A percentile compares a stretch with the other conserved stretches of the same genome.
These are phyloP conservation scores for Orbilia quercus DNA, from an alignment of 2,329 filamentous ascomycete species.

Conservation along the genomic window DNA sequence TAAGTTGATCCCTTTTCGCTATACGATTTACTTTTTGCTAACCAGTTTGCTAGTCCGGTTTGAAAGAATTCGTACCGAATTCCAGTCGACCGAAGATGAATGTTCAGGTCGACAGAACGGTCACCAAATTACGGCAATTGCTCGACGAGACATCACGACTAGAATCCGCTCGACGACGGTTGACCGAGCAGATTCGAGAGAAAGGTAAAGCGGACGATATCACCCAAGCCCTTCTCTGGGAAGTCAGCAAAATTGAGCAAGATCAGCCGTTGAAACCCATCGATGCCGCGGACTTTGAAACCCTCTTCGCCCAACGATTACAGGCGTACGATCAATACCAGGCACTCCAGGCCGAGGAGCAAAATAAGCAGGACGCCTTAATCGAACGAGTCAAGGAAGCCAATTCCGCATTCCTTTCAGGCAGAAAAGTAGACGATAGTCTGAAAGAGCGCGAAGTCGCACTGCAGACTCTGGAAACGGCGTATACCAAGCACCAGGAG, in stretches of 20 bases:
- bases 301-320: constrained; percentile 85
- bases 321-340: constrained; percentile 81
- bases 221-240: constrained; percentile 81
- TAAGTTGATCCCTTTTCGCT: constrained; percentile 11
- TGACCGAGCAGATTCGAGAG: constrained; percentile 80
- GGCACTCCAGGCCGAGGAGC: constrained; percentile 76
- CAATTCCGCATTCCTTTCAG: constrained; percentile 80
- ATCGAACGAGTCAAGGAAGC: constrained; percentile 76
- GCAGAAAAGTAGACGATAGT: constrained; percentile 74
- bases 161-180: constrained; percentile 81
- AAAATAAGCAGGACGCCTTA: constrained; percentile 78
- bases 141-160: constrained; percentile 87
- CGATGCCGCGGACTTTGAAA: constrained; percentile 89
- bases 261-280: constrained; percentile 86
- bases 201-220: constrained; percentile 90
- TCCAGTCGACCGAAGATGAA: constrained; percentile 82
- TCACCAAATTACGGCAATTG: constrained; percentile 78
- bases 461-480: constrained; percentile 86
- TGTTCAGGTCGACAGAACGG: constrained; percentile 80
- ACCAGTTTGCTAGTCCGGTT: constrained; percentile 21
- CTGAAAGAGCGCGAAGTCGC: constrained; percentile 83
- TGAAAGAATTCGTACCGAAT: constrained; percentile 74
- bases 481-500: constrained; percentile 96
- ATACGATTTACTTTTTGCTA: neutral
- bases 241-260: constrained; percentile 85